Percentiles rank a stretch among this genome's conserved stretches.
These are phyloP conservation scores for Centella asiatica DNA, from an alignment of 129 eudicot genomes.

Conservation along the genomic window DNA sequence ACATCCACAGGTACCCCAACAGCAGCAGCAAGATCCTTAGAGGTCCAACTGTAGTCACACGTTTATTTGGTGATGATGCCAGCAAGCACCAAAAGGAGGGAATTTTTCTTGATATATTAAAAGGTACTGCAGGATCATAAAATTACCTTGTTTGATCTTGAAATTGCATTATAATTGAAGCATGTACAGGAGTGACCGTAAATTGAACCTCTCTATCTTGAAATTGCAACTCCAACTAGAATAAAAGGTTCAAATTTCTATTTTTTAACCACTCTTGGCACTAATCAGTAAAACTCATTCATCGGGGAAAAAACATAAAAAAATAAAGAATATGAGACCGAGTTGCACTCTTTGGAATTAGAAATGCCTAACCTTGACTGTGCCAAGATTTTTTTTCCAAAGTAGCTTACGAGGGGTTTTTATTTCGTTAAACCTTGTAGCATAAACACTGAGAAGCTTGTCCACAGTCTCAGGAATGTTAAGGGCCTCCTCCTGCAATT, in stretches of 20 bases:
- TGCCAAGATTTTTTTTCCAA: constrained; percentile 99
- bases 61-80: background rate
- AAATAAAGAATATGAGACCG: background rate
- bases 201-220: constrained; percentile 75
- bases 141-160: constrained; percentile 70
- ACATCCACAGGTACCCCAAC: constrained; percentile 84
- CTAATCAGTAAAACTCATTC: constrained; percentile 6
- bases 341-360: background rate
- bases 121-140: constrained; percentile 1
- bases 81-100: background rate
- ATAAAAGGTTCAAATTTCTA: background rate
- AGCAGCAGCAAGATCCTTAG: constrained; percentile 79
- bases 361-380: constrained; percentile 65
- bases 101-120: background rate
- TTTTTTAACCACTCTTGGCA: background rate
- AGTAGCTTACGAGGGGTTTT: constrained; percentile 92
- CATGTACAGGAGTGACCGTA: constrained; percentile 80
- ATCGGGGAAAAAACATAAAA: background rate
- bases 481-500: constrained; percentile 74
- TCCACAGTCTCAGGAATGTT: constrained; percentile 70
- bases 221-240: constrained; percentile 84
- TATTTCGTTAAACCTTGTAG: constrained; percentile 80
- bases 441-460: constrained; percentile 65
- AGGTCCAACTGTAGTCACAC: constrained; percentile 63
- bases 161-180: constrained; percentile 85